These are phyloP conservation scores for Podaxis sp. DNA, from an alignment of 768 basidiomycete species.

Conservation along the genomic window DNA sequence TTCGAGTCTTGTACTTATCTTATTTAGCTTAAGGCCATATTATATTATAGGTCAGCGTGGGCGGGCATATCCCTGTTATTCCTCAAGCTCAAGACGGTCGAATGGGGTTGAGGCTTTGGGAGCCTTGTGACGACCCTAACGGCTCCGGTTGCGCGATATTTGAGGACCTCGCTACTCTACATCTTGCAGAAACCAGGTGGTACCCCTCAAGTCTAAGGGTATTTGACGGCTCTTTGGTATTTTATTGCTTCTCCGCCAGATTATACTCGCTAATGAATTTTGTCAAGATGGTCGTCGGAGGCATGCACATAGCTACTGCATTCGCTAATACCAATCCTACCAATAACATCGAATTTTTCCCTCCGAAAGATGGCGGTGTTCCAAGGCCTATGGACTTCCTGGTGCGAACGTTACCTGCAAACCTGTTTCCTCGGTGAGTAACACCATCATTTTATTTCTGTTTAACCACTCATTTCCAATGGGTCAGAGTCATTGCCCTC, in stretches of 20 bases:
- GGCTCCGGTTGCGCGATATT: conserved; percentile 32
- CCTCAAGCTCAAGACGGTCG: conserved; percentile 31
- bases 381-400: conserved; percentile 29
- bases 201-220: conserved; percentile 38
- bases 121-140: conserved; percentile 33
- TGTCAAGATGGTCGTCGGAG: conserved; percentile 29
- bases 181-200: conserved; percentile 38
- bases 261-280: not conserved
- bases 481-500: conserved; percentile 29
- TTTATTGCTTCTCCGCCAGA: conserved; percentile 18
- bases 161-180: conserved; percentile 33
- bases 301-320: conserved; percentile 33
- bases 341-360: conserved; percentile 41
- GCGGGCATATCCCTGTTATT: conserved; percentile 29
- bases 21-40: not conserved
- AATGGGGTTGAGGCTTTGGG: conserved; percentile 37
- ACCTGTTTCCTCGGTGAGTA: conserved; percentile 28
- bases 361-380: conserved; percentile 38
- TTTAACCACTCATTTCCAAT: not conserved
- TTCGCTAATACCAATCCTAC: conserved; percentile 67
- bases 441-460: not conserved
- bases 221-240: conserved; percentile 33
- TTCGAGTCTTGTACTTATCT: not conserved
- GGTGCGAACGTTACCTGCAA: conserved; percentile 26
- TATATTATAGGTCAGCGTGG: conserved; percentile 27